phyloP scores from a whole-genome alignment of 768 basidiomycete species.

The Mycena belliarum region DNA sequence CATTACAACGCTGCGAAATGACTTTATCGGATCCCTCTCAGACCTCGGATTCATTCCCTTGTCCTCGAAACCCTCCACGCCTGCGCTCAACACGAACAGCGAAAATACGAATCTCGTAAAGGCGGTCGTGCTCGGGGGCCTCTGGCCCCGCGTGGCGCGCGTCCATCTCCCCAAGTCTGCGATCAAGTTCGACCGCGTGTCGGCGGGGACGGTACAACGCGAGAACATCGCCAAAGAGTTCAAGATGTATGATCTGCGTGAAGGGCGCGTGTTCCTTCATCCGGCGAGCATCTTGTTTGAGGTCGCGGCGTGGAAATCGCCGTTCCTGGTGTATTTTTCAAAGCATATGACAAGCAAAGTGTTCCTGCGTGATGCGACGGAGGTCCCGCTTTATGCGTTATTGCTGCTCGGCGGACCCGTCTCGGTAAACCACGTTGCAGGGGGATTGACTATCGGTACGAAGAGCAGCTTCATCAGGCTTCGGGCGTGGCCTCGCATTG shows the following conservation, averaged over 20 bases:
- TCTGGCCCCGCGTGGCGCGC: slow-evolving; percentile 83
- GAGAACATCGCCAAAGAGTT: slow-evolving; percentile 85
- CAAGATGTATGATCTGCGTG: slow-evolving; percentile 73
- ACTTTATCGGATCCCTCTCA: slow-evolving; percentile 70
- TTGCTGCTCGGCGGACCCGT: slow-evolving; percentile 84
- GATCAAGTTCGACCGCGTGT: slow-evolving; percentile 83
- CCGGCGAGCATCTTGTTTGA: slow-evolving; percentile 81
- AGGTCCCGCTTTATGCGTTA: slow-evolving; percentile 89
- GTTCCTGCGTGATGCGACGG: slow-evolving; percentile 84
- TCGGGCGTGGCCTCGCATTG: slow-evolving; percentile 87
- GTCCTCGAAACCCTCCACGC: slow-evolving; percentile 43
- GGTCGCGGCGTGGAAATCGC: slow-evolving; percentile 69
- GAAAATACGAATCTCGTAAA: slow-evolving; percentile 77
- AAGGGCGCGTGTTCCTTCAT: slow-evolving; percentile 75
- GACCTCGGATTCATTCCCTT: slow-evolving; percentile 69
- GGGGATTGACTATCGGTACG: slow-evolving; percentile 67
- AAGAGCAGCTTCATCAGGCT: slow-evolving; percentile 59
- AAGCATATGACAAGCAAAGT: slow-evolving; percentile 82
- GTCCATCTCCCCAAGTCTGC: slow-evolving; percentile 72
- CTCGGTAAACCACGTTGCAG: slow-evolving; percentile 74
- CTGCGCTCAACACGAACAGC: slow-evolving; percentile 64
- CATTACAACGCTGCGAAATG: slow-evolving; percentile 72
- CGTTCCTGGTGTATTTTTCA: slow-evolving; percentile 82
- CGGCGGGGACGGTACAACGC: slow-evolving; percentile 80
- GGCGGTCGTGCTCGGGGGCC: slow-evolving; percentile 79